Evolutionary conservation across 345 rosid genomes (phyloP), one percentile per base, ranked within the genome.

Genomic region (Euphorbia tirucalli): DNA sequence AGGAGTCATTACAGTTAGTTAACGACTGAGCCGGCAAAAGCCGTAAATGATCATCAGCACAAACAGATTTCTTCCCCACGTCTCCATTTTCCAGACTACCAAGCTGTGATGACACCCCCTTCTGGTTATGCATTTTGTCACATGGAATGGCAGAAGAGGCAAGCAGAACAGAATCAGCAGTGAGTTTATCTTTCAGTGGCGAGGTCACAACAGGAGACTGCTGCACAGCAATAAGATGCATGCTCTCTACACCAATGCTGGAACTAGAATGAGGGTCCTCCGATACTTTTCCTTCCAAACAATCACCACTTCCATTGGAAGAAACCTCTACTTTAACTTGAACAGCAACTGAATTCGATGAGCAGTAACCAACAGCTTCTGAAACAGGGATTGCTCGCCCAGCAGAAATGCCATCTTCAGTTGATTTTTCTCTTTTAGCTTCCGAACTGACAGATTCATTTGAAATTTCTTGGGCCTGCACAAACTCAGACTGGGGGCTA

Each of bases 211-310:
- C 66, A 28, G 65, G 68, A 68, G 81, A 66, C 61, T 80, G 60
- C 65, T 71, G 80, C 37, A 71, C 62, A 24, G 87, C 77, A 65
- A 62, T 84, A 70, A 78, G 83, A 74, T 75, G 84, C 65, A 60
- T 44, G 31, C 74, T 80, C 37, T 75, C n/a, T n/a, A n/a, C 80
- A 70, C n/a, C 31, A 21, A 43, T 43, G 66, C 72, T 68, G 75
- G 75, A 78, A 66, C 71, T 76, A 27, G 86, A 81, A 76, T 71
- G 69, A 27, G 79, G 69, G 73, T 57, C 76, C 54, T 75, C 71
- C 71, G n/a, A n/a, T n/a, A n/a, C 68, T 69, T 65, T 74, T 30
- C 66, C 71, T 55, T 56, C 60, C 28, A 56, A 22, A 56, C 27
- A 1, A 56, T 22, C 60, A n/a, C 60, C 30, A 24, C 15, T 22